A percentile compares a stretch with the other conserved stretches of the same genome.
Evolutionary conservation across 495 filamentous ascomycete species (phyloP).

Genomic region (Cercophora samala): DNA sequence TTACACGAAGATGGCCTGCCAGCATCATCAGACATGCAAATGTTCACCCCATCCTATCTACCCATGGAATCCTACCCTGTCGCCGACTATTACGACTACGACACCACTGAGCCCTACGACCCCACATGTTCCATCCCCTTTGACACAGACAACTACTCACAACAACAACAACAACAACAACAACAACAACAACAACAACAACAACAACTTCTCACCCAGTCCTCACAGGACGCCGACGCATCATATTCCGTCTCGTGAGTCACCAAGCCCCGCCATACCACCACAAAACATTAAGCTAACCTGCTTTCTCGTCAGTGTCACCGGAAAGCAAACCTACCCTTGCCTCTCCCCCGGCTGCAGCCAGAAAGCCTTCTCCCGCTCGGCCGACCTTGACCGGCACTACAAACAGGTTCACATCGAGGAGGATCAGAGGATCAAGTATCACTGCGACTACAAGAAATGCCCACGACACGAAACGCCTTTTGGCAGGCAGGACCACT

Average conservation of each 20-base stretch:
- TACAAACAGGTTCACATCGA: conserved; percentile 38
- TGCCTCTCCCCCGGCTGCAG: conserved; percentile 34
- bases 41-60: not conserved
- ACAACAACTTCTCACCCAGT: too few species aligned
- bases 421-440: conserved; percentile 36
- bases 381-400: conserved; percentile 50
- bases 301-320: not conserved
- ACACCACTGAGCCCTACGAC: not conserved
- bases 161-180: too few species aligned
- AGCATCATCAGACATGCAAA: not conserved
- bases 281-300: not conserved
- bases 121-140: not conserved
- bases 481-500: conserved; percentile 46
- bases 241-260: not conserved
- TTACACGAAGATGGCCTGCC: not conserved
- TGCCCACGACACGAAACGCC: conserved; percentile 37
- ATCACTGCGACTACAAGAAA: conserved; percentile 41
- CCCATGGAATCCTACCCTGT: not conserved
- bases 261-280: not conserved
- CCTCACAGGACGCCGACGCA: not conserved
- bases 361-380: conserved; percentile 39
- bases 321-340: conserved; percentile 21
- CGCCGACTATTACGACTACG: not conserved
- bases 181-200: too few species aligned
- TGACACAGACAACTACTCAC: not conserved